A percentile compares a stretch with the other conserved stretches of the same genome.
Evolutionary conservation across 192 early-diverging fungal species (phyloP).

Genomic region (Coemansia sp.): DNA sequence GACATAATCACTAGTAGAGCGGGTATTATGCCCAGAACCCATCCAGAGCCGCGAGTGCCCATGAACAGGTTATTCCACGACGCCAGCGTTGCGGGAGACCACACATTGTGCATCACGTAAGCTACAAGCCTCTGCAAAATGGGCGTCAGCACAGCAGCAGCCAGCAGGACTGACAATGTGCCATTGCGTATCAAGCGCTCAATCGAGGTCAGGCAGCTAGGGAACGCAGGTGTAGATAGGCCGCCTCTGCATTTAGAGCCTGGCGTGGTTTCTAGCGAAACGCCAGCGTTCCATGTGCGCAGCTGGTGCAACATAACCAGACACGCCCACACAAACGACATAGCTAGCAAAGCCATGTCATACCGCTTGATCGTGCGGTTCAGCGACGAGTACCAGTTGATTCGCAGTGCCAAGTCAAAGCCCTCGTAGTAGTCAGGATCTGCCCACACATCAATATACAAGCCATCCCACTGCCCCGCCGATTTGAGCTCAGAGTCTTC

Average conservation of each 20-base stretch:
- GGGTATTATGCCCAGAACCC: slow-evolving; percentile 24
- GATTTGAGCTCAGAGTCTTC: not conserved
- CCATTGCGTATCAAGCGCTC: slow-evolving; percentile 46
- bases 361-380: slow-evolving; percentile 70
- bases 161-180: slow-evolving; percentile 17
- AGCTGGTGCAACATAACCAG: slow-evolving; percentile 55
- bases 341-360: slow-evolving; percentile 65
- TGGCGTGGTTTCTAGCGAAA: not conserved
- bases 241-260: not conserved
- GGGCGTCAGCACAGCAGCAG: slow-evolving; percentile 17
- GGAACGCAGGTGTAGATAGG: slow-evolving; percentile 11
- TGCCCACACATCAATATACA: slow-evolving; percentile 43
- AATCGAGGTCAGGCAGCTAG: slow-evolving; percentile 34
- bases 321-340: slow-evolving; percentile 65
- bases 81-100: slow-evolving; percentile 24
- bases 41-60: slow-evolving; percentile 42
- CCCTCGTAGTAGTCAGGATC: slow-evolving; percentile 28
- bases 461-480: slow-evolving; percentile 32
- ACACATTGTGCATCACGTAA: slow-evolving; percentile 5
- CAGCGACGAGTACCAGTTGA: slow-evolving; percentile 72
- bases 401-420: slow-evolving; percentile 45
- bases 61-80: slow-evolving; percentile 49
- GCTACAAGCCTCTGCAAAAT: slow-evolving; percentile 30
- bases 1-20: slow-evolving; percentile 31
- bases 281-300: slow-evolving; percentile 28